These are phyloP conservation scores for Euryodendron excelsum DNA, from an alignment of 148 eudicot genomes.

Conservation along the genomic window DNA sequence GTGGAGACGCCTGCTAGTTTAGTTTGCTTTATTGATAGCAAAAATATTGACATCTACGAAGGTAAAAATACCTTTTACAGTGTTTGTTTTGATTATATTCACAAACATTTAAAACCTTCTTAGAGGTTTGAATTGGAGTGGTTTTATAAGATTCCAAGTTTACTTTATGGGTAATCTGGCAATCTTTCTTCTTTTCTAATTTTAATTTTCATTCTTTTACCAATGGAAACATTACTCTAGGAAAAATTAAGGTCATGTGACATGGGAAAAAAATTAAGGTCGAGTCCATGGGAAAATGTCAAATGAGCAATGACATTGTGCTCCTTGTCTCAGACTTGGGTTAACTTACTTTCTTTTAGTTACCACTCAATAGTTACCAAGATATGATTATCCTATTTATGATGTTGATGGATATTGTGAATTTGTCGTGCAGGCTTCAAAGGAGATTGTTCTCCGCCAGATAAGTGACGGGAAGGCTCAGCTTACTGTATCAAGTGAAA, in stretches of 20 bases:
- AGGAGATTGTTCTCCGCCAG: conserved; percentile 61
- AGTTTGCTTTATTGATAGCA: too few species aligned
- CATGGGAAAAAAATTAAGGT: background rate
- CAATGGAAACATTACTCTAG: background rate
- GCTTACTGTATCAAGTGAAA: conserved; percentile 41
- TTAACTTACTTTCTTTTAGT: background rate
- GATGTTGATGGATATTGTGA: background rate
- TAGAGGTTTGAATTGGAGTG: background rate
- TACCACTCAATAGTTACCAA: background rate
- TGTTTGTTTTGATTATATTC: too few species aligned
- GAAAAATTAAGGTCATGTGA: background rate
- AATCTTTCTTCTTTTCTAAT: background rate
- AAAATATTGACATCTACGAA: too few species aligned
- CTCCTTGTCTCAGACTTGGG: background rate
- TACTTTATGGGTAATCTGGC: background rate
- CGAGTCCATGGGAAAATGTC: background rate
- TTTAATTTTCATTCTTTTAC: background rate
- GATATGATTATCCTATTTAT: background rate
- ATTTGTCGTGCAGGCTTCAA: conserved; percentile 53
- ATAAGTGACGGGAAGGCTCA: conserved; percentile 60
- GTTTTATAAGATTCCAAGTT: background rate
- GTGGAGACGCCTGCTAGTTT: conserved; percentile 2
- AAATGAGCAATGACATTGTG: conserved; percentile 4
- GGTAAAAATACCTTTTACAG: too few species aligned
- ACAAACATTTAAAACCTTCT: background rate